phyloP scores from a whole-genome alignment of 306 rosid genomes.

The Cicer pinnatifidum region DNA sequence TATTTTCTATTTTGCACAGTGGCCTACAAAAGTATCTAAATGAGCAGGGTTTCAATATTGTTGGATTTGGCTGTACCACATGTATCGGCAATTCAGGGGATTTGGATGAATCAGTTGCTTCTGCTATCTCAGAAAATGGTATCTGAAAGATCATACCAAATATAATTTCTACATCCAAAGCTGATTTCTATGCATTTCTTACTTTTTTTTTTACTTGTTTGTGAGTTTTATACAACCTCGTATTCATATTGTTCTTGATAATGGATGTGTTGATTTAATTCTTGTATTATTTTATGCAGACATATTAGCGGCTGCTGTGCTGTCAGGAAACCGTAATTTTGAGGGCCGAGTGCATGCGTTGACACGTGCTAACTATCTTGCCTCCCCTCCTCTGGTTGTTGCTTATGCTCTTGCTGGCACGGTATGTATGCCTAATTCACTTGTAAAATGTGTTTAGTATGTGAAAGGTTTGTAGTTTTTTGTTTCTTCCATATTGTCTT shows the following conservation, averaged over 20 bases:
- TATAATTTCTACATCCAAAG: conserved; percentile 32
- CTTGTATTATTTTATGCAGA: conserved; percentile 58
- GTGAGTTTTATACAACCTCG: conserved; percentile 10
- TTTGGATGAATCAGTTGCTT: conserved; percentile 72
- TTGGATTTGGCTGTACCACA: conserved; percentile 96
- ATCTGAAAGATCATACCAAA: conserved; percentile 27
- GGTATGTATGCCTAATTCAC: conserved; percentile 53
- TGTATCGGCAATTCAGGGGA: conserved; percentile 98
- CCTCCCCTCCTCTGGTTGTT: conserved; percentile 95
- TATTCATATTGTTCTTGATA: conserved; percentile 25
- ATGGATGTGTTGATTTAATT: conserved; percentile 22
- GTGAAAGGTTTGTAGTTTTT: conserved; percentile 34
- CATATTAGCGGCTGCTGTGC: conserved; percentile 88
- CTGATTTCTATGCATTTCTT: conserved; percentile 25
- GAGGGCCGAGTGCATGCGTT: conserved; percentile 99
- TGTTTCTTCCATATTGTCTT: conserved; percentile 16
- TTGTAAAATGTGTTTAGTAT: conserved; percentile 25
- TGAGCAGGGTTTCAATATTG: conserved; percentile 86
- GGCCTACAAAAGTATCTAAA: conserved; percentile 83
- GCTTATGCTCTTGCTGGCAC: conserved; percentile 99
- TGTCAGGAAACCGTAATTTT: conserved; percentile 95
- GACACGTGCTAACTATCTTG: conserved; percentile 98
- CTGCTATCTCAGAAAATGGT: conserved; percentile 93
- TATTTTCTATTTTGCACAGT: conserved; percentile 54
- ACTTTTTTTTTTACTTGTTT: background rate